Conservation (phyloP, 441 rosid species). For the Pelargonium cotyledonis region DNA sequence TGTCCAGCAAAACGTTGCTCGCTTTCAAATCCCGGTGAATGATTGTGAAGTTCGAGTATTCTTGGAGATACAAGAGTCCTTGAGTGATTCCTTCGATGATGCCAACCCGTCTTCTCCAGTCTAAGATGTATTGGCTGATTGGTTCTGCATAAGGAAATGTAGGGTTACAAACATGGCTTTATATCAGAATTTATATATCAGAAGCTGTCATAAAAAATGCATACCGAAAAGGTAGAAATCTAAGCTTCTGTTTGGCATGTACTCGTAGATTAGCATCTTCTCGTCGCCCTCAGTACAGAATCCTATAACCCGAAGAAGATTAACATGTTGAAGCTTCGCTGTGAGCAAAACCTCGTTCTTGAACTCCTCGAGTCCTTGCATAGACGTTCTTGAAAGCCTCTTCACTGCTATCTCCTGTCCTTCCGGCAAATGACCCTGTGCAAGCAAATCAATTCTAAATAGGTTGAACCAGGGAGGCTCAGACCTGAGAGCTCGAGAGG, state of each 20-base stretch:
- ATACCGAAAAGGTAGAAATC: constrained; percentile 17
- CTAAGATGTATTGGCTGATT: background rate
- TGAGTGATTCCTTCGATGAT: constrained; percentile 33
- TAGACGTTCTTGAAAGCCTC: constrained; percentile 19
- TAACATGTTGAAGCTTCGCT: constrained; percentile 19
- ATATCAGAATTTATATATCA: background rate
- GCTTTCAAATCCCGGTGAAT: constrained; percentile 33
- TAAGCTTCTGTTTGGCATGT: constrained; percentile 19
- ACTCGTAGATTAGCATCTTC: constrained; percentile 17
- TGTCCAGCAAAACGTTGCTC: constrained; percentile 30
- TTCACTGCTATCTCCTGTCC: constrained; percentile 21
- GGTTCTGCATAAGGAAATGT: background rate
- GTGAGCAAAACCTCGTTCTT: constrained; percentile 17
- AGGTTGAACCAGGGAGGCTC: too few species aligned
- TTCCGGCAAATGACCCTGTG: constrained; percentile 11
- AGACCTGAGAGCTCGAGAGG: too few species aligned
- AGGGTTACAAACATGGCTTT: too few species aligned
- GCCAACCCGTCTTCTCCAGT: constrained; percentile 31
- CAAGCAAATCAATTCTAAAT: too few species aligned
- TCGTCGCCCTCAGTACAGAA: constrained; percentile 20
- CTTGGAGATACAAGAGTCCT: constrained; percentile 38
- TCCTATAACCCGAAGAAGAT: constrained; percentile 17
- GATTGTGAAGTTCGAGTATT: constrained; percentile 31
- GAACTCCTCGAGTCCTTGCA: constrained; percentile 22
- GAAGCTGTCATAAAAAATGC: background rate